These are phyloP conservation scores for Aspergillus avenaceus DNA, from an alignment of 495 filamentous ascomycete species.

Conservation along the genomic window DNA sequence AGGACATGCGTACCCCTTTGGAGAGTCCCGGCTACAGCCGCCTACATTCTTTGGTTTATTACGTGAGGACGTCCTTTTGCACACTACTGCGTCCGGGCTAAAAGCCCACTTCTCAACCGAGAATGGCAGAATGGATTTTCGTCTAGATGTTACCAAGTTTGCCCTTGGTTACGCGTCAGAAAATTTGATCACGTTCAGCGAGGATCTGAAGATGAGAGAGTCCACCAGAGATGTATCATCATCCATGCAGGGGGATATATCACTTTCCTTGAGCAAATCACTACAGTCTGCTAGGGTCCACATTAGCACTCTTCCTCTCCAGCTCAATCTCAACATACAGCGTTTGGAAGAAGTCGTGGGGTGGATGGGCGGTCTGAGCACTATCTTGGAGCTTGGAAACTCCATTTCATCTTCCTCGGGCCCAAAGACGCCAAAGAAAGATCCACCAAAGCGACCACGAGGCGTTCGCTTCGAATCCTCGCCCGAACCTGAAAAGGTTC, in stretches of 20 bases:
- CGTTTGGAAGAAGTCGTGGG: conserved; percentile 80
- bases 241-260: conserved; percentile 59
- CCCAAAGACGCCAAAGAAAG: conserved; percentile 33
- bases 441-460: conserved; percentile 34
- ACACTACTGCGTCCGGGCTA: conserved; percentile 22
- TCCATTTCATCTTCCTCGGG: conserved; percentile 75
- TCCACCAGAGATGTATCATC: conserved; percentile 62
- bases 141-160: conserved; percentile 57
- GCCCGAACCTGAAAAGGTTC: conserved; percentile 13
- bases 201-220: conserved; percentile 61
- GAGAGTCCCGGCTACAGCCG: conserved; percentile 7
- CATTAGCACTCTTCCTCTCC: conserved; percentile 78
- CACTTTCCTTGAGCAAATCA: conserved; percentile 53
- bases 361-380: conserved; percentile 89
- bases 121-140: conserved; percentile 21
- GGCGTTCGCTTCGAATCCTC: conserved; percentile 70
- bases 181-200: conserved; percentile 70
- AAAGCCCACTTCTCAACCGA: conserved; percentile 19
- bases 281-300: conserved; percentile 52
- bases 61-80: conserved; percentile 37
- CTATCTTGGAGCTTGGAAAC: conserved; percentile 80
- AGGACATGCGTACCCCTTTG: conserved; percentile 30
- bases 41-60: conserved; percentile 19
- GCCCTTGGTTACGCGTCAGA: conserved; percentile 69
- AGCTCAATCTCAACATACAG: conserved; percentile 72